Evolutionary conservation across 169 alveolate species (phyloP).

Genomic region (Eimeria necatrix): DNA sequence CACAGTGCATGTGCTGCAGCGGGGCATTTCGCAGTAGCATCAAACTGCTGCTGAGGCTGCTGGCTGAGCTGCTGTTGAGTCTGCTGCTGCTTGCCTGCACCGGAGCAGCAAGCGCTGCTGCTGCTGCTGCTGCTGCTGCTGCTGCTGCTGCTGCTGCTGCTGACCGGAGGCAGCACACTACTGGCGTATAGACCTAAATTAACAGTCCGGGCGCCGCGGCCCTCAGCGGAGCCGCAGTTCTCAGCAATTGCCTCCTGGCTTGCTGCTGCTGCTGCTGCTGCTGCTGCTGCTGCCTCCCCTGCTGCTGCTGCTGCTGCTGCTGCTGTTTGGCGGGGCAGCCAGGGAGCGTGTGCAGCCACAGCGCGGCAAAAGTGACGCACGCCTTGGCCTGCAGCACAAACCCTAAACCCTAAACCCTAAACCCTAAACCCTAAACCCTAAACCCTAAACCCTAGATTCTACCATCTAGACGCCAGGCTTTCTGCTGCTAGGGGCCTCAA

Average conservation of each 20-base stretch:
- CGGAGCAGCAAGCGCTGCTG: background rate
- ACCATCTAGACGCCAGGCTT: background rate
- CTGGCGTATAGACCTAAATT: background rate
- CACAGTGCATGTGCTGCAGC: background rate
- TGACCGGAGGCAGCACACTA: conserved; percentile 39
- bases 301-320: conserved; percentile 32
- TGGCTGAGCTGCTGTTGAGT: background rate
- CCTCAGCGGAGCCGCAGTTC: conserved; percentile 35
- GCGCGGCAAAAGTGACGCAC: conserved; percentile 65
- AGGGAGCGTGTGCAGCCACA: conserved; percentile 41
- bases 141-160: conserved; percentile 64
- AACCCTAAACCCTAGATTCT: background rate
- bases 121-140: conserved; percentile 37
- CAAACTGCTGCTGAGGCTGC: background rate
- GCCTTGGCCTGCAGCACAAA: conserved; percentile 45
- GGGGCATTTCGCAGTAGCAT: background rate
- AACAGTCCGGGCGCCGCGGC: conserved; percentile 36
- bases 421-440: background rate
- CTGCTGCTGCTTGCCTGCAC: conserved; percentile 13
- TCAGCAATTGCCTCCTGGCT: background rate
- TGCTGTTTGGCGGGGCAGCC: conserved; percentile 38
- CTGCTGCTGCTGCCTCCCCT: conserved; percentile 15
- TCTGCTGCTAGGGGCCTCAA: background rate
- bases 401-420: conserved; percentile 26
- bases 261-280: conserved; percentile 65